A percentile compares a stretch with the other conserved stretches of the same genome.
Conservation (phyloP, 2,329 filamentous ascomycete genomes). For the Chrysoporthe austroafricana region DNA sequence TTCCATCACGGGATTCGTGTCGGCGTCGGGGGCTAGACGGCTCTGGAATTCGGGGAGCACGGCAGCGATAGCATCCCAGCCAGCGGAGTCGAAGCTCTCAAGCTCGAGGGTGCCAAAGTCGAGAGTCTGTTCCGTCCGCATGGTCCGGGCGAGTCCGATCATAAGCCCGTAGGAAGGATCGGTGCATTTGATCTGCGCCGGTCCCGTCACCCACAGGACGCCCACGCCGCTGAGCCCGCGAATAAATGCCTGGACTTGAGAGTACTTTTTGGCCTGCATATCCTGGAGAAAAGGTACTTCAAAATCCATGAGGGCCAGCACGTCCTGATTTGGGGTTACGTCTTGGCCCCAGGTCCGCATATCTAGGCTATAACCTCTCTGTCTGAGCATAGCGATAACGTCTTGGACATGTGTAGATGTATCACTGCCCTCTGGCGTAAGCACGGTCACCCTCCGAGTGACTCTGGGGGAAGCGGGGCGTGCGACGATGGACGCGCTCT, state of each 20-base stretch:
- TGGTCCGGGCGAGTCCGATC: conserved; percentile 5
- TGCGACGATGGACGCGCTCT: conserved; percentile 24
- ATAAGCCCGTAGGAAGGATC: conserved; percentile 4
- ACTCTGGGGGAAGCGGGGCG: background rate
- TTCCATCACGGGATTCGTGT: background rate
- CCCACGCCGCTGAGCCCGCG: background rate
- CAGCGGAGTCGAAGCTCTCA: background rate
- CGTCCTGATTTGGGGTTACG: background rate
- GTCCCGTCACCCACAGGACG: conserved; percentile 11
- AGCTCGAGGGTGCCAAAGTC: conserved; percentile 6
- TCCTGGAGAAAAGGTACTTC: background rate
- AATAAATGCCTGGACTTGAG: background rate
- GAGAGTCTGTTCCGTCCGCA: conserved; percentile 5
- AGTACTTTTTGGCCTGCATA: background rate
- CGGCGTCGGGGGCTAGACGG: background rate
- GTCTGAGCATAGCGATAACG: background rate
- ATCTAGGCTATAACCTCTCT: background rate
- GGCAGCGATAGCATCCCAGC: background rate
- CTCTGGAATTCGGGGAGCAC: background rate
- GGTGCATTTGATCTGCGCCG: conserved; percentile 1
- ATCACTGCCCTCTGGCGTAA: background rate
- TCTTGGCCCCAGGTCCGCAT: background rate
- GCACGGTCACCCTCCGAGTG: background rate
- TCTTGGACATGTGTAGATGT: background rate
- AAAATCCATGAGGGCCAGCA: background rate